phyloP scores from a whole-genome alignment of 2,329 filamentous ascomycete species.

The Leptographium lundbergii region DNA sequence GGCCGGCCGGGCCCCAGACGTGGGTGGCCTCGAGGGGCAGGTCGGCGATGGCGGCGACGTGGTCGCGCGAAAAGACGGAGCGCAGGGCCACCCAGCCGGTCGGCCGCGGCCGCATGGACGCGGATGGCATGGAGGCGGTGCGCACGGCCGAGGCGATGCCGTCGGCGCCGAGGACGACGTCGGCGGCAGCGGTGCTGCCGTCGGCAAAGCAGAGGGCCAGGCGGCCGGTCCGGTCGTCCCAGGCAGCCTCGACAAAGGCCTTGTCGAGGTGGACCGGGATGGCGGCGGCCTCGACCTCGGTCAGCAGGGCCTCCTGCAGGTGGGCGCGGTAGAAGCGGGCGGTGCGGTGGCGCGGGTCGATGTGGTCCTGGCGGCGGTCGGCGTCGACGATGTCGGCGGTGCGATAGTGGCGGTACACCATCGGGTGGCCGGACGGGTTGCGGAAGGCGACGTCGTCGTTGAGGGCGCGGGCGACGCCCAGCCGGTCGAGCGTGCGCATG shows the following conservation, averaged over 20 bases:
- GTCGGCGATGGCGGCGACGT: slow-evolving; percentile 25
- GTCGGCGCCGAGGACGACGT: slow-evolving; percentile 39
- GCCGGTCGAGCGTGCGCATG: slow-evolving; percentile 35
- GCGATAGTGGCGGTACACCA: slow-evolving; percentile 32
- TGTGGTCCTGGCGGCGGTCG: slow-evolving; percentile 26
- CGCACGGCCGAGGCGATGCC: slow-evolving; percentile 36
- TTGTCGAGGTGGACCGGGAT: slow-evolving; percentile 30
- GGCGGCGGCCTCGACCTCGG: slow-evolving; percentile 29
- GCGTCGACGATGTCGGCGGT: slow-evolving; percentile 31
- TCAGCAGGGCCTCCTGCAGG: slow-evolving; percentile 33
- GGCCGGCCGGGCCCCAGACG: slow-evolving; percentile 26
- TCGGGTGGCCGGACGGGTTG: slow-evolving; percentile 27
- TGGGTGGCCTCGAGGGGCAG: slow-evolving; percentile 30
- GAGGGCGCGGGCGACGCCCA: slow-evolving; percentile 34
- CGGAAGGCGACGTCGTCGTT: slow-evolving; percentile 26
- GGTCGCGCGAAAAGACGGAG: slow-evolving; percentile 28
- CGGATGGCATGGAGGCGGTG: slow-evolving; percentile 30
- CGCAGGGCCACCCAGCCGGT: slow-evolving; percentile 32
- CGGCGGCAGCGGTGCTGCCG: slow-evolving; percentile 27
- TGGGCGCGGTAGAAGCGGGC: slow-evolving; percentile 35
- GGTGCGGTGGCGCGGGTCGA: slow-evolving; percentile 25
- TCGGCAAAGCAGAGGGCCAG: slow-evolving; percentile 33
- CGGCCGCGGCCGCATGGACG: slow-evolving; percentile 24
- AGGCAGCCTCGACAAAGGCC: slow-evolving; percentile 23
- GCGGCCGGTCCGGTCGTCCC: slow-evolving; percentile 14